Evolutionary conservation across 108 stramenopile species (phyloP), one percentile per base, ranked within the genome.

Genomic region (Pseudonitzschia delicatissima): DNA sequence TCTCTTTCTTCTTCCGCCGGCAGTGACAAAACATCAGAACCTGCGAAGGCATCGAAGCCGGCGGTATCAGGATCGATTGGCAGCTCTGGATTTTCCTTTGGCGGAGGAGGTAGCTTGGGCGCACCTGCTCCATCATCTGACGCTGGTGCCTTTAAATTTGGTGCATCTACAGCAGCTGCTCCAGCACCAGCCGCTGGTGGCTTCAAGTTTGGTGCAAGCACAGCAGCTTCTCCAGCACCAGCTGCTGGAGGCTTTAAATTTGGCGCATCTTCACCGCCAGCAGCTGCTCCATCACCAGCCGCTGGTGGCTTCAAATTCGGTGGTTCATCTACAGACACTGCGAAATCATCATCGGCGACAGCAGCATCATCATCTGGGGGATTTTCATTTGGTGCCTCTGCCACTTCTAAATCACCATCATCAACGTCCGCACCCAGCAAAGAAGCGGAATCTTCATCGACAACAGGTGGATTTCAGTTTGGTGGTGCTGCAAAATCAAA

Each of bases 251-350:
- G 20, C 27, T 31, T 25, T 33, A 11, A 9, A 9, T 51, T 21
- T 33, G 5, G 25, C 5, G 23, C 55, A 29, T 35, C 53, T 32
- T 0, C 66, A 33, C 5, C 32, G 17, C 21, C 2, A 44, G 23
- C 57, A 5, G 15, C 59, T 34, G 42, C 62, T n/a, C 52, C 62
- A 6, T 36, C 62, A 1, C 26, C 62, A 5, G 13, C 27, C 25
- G 13, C 55, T 21, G 71, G 48, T 39, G 69, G 71, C 0, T 63
- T 72, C 28, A 12, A 18, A 18, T 72, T 72, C 45, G 39, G 45
- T 2, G 34, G 26, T 42, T 2, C 47, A 13, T 17, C 48, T 8
- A 31, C 2, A 5, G 68, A n/a, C n/a, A n/a, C n/a, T n/a, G n/a
- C n/a, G n/a, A n/a, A n/a, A n/a, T 51, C 48, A 20, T 28, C 51